phyloP scores from a whole-genome alignment of 306 rosid species.

The Canavalia gladiata region DNA sequence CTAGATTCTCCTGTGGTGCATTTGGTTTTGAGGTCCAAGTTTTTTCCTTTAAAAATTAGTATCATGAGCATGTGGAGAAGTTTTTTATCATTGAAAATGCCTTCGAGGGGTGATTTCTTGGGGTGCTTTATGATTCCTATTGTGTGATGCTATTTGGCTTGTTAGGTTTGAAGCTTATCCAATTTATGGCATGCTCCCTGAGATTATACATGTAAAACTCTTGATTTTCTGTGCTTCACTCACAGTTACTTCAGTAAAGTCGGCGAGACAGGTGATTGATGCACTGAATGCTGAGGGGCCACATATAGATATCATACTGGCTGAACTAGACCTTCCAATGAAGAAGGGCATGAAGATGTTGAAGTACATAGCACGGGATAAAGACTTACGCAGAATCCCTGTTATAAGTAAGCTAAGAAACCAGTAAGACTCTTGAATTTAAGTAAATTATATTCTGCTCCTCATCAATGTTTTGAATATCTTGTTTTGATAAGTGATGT shows the following conservation, averaged over 20 bases:
- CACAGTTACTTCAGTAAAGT: slow-evolving; percentile 80
- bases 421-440: slow-evolving; percentile 5
- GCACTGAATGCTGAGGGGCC: slow-evolving; percentile 95
- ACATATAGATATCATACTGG: slow-evolving; percentile 88
- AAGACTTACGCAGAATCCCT: slow-evolving; percentile 84
- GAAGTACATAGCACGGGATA: slow-evolving; percentile 86
- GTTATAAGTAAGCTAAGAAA: slow-evolving; percentile 77
- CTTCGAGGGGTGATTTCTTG: slow-evolving; percentile 30
- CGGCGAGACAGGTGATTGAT: slow-evolving; percentile 92
- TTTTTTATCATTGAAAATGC: slow-evolving; percentile 4
- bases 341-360: slow-evolving; percentile 90
- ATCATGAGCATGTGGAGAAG: neutral
- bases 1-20: slow-evolving; percentile 26
- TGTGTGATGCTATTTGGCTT: slow-evolving; percentile 1
- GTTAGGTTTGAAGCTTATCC: slow-evolving; percentile 32
- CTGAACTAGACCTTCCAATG: slow-evolving; percentile 92
- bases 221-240: slow-evolving; percentile 39
- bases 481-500: slow-evolving; percentile 81
- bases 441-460: slow-evolving; percentile 35
- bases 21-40: slow-evolving; percentile 17
- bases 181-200: slow-evolving; percentile 14
- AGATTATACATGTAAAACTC: slow-evolving; percentile 35
- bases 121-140: slow-evolving; percentile 28
- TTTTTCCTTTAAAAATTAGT: neutral
- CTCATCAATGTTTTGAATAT: slow-evolving; percentile 46